Evolutionary conservation across 2,329 filamentous ascomycete species (phyloP).

Genomic region (Diaporthe citrichinensis): DNA sequence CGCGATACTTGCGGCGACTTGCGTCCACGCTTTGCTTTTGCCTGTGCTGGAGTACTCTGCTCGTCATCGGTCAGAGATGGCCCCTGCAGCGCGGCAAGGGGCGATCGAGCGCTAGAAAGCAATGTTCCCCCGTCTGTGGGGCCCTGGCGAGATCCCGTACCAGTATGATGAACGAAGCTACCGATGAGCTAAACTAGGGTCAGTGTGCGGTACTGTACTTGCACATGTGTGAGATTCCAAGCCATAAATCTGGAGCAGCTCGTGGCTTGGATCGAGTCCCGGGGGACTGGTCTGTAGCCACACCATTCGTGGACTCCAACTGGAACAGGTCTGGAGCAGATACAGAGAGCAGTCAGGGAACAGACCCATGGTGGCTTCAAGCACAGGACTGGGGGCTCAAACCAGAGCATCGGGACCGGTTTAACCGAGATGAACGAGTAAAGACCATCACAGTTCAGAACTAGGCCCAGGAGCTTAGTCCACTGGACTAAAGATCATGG

Average conservation of each 20-base stretch:
- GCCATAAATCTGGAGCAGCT: neutral
- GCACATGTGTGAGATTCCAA: neutral
- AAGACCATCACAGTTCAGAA: neutral
- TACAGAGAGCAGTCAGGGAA: neutral
- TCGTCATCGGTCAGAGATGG: neutral
- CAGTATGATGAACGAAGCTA: neutral
- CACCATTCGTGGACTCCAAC: neutral
- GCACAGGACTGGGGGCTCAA: conserved; percentile 12
- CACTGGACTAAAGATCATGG: neutral
- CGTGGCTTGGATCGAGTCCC: neutral
- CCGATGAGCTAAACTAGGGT: conserved; percentile 12
- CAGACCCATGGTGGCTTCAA: conserved; percentile 6
- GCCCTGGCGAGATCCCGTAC: conserved; percentile 2
- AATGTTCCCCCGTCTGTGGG: neutral
- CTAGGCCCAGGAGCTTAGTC: neutral
- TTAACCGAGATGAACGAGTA: conserved; percentile 7
- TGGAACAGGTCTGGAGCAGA: conserved; percentile 1
- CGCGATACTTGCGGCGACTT: conserved; percentile 23
- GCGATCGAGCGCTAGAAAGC: conserved; percentile 15
- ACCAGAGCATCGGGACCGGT: conserved; percentile 9
- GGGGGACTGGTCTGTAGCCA: neutral
- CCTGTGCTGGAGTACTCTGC: conserved; percentile 6
- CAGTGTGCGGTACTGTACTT: neutral
- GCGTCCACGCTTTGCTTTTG: conserved; percentile 22
- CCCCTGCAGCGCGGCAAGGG: conserved; percentile 1